phyloP scores from a whole-genome alignment of 495 filamentous ascomycete species.

The Staphylotrichum tortipilum region DNA sequence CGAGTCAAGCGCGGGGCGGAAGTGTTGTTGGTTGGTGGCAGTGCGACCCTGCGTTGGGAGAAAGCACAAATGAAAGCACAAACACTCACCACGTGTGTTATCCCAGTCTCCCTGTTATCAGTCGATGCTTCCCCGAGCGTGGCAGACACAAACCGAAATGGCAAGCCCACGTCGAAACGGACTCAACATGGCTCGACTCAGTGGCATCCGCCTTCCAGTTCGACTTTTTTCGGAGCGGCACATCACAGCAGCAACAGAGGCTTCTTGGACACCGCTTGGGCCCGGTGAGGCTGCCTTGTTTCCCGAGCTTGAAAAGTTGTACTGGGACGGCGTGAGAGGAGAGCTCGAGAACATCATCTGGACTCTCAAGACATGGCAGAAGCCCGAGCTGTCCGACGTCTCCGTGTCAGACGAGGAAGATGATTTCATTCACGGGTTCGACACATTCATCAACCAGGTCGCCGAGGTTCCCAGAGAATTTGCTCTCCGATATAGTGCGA shows the following conservation, averaged over 20 bases:
- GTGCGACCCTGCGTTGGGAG: no score
- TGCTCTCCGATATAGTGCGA: slow-evolving; percentile 1
- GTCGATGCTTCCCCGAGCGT: no score
- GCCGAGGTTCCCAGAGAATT: not conserved
- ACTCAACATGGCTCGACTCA: no score
- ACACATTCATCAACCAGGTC: slow-evolving; percentile 2
- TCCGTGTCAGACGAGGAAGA: not conserved
- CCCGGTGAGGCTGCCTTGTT: no score
- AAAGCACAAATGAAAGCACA: no score
- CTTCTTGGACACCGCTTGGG: not conserved
- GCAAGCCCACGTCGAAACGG: no score
- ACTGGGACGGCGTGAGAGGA: slow-evolving; percentile 3
- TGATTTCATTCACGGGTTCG: not conserved
- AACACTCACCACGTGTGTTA: no score
- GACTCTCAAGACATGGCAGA: slow-evolving; percentile 1
- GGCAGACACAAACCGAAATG: no score
- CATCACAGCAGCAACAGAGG: not conserved
- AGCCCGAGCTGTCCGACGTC: not conserved
- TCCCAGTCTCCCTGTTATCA: no score
- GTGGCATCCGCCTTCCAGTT: not conserved
- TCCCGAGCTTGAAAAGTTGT: slow-evolving; percentile 11
- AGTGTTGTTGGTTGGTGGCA: no score
- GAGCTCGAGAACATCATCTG: slow-evolving; percentile 11
- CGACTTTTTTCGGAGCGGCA: no score
- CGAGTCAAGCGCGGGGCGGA: no score